Conservation (phyloP, 2,329 filamentous ascomycete genomes). For the Alternaria infectoria region DNA sequence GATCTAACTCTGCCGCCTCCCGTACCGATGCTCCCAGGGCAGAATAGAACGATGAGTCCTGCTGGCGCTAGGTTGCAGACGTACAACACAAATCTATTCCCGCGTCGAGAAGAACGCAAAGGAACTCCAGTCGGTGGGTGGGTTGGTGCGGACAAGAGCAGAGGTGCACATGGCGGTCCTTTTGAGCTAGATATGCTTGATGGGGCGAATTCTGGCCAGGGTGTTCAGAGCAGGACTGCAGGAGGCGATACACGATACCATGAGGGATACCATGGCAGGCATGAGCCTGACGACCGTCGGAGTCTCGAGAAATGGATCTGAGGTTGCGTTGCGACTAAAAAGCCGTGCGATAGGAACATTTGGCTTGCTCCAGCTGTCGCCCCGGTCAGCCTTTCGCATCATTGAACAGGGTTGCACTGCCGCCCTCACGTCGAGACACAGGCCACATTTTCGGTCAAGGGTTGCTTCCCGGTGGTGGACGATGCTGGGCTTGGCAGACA, state of each 20-base stretch:
- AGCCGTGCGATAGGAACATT: background rate
- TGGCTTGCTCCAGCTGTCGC: background rate
- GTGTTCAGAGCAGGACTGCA: background rate
- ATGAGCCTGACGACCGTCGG: background rate
- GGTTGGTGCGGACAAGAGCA: slow-evolving; percentile 4
- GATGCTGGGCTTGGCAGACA: background rate
- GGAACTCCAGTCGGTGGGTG: slow-evolving; percentile 17
- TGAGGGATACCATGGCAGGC: background rate
- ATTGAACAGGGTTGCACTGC: background rate
- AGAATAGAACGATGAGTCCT: background rate
- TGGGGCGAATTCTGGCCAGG: background rate
- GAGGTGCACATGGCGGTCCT: background rate
- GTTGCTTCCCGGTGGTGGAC: background rate
- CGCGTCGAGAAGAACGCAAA: slow-evolving; percentile 24
- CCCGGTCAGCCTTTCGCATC: background rate
- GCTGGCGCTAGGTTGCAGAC: slow-evolving; percentile 17
- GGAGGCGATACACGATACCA: background rate
- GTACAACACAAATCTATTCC: slow-evolving; percentile 42
- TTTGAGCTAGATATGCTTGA: background rate
- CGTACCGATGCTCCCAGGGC: background rate
- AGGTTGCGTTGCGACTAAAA: background rate
- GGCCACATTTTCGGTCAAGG: background rate
- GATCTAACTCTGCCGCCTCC: slow-evolving; percentile 11
- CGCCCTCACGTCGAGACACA: background rate
- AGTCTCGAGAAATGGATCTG: background rate